Evolutionary conservation across 2,329 filamentous ascomycete genomes (phyloP).

Genomic region (Colletotrichum horii): DNA sequence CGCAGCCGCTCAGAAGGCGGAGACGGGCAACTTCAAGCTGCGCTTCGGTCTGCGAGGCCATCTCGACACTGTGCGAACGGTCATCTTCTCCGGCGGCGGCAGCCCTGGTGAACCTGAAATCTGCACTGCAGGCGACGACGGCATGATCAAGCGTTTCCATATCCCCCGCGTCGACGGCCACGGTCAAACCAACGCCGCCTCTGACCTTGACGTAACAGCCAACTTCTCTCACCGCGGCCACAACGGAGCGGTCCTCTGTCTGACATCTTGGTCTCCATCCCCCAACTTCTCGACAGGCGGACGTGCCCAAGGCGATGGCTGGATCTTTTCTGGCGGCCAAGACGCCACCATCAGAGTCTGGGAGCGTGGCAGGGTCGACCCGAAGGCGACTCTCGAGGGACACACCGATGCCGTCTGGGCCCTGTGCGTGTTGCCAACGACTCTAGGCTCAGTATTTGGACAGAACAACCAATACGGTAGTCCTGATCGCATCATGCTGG

Average conservation of each 20-base stretch:
- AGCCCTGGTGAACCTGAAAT: slow-evolving; percentile 96
- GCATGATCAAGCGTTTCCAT: slow-evolving; percentile 95
- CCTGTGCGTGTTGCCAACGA: slow-evolving; percentile 88
- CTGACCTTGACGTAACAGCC: slow-evolving; percentile 88
- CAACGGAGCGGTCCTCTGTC: slow-evolving; percentile 83
- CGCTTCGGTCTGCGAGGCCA: slow-evolving; percentile 91
- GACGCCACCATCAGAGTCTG: slow-evolving; percentile 93
- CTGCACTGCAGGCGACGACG: slow-evolving; percentile 94
- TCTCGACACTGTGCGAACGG: slow-evolving; percentile 89
- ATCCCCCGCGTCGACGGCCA: slow-evolving; percentile 79
- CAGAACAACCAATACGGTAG: slow-evolving; percentile 76
- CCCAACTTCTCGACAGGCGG: slow-evolving; percentile 90
- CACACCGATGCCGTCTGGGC: slow-evolving; percentile 97
- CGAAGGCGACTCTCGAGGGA: slow-evolving; percentile 91
- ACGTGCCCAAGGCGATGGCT: slow-evolving; percentile 87
- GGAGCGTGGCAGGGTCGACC: slow-evolving; percentile 93
- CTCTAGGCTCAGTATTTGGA: slow-evolving; percentile 81
- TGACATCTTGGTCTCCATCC: slow-evolving; percentile 86
- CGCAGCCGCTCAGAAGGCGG: slow-evolving; percentile 60
- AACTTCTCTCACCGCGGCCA: slow-evolving; percentile 97
- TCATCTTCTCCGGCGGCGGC: slow-evolving; percentile 96
- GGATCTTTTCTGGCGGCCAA: slow-evolving; percentile 98
- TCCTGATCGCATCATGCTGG: slow-evolving; percentile 86
- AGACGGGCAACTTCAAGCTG: slow-evolving; percentile 85
- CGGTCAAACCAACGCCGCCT: slow-evolving; percentile 54